Conservation (phyloP, 371 early-diverging fungal species). For the Haplosporangium sp. region DNA sequence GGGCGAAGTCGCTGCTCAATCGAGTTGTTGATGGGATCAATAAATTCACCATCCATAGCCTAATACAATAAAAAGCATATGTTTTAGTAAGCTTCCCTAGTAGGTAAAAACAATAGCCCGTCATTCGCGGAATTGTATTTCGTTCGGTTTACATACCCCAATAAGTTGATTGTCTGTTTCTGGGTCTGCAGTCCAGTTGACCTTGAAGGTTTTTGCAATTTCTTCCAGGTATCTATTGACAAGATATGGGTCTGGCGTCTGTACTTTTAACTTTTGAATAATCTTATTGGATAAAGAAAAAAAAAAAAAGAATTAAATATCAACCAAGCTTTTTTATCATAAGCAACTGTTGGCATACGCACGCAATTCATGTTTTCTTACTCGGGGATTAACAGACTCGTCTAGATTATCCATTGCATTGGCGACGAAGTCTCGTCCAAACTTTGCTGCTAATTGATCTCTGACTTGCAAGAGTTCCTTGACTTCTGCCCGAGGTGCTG, state of each 20-base stretch:
- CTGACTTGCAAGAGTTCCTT: constrained; percentile 86
- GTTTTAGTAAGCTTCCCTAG: background rate
- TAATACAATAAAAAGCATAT: constrained; percentile 4
- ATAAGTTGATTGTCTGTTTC: constrained; percentile 55
- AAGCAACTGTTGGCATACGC: too few relatives aligned
- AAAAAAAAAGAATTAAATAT: background rate
- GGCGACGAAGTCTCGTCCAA: constrained; percentile 84
- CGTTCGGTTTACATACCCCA: constrained; percentile 21
- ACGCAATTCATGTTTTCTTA: constrained; percentile 45
- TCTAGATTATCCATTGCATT: constrained; percentile 82
- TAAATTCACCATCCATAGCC: constrained; percentile 44
- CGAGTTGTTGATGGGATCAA: constrained; percentile 38
- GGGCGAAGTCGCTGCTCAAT: constrained; percentile 28
- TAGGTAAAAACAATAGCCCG: too few relatives aligned
- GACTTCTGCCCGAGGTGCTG: constrained; percentile 87
- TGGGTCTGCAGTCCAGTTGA: constrained; percentile 74
- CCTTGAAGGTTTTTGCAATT: constrained; percentile 86
- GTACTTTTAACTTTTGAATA: constrained; percentile 80
- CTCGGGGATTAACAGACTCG: constrained; percentile 81
- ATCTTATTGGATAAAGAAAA: constrained; percentile 62
- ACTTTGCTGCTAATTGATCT: constrained; percentile 85
- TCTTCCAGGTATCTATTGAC: constrained; percentile 90
- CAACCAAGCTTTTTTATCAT: background rate
- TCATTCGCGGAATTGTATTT: too few relatives aligned
- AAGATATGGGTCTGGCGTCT: constrained; percentile 82